These are phyloP conservation scores for Ampelocalamus luodianensis DNA, from an alignment of 176 grass and related monocot genomes.

Conservation along the genomic window DNA sequence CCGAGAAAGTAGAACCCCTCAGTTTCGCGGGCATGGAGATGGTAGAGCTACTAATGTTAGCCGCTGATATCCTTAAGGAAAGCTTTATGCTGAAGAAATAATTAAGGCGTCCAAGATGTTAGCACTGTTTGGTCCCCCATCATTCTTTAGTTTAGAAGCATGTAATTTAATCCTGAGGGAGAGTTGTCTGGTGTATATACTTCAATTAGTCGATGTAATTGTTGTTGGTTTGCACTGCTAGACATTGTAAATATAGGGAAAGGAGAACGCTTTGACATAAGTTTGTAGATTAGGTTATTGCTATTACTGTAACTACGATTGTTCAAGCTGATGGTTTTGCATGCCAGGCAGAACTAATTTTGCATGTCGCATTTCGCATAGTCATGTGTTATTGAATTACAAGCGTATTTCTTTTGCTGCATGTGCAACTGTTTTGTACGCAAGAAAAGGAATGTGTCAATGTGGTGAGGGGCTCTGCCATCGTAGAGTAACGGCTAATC, in stretches of 20 bases:
- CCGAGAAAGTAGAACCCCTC: slow-evolving; percentile 57
- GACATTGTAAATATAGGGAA: neutral
- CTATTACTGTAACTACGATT: neutral
- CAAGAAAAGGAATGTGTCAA: neutral
- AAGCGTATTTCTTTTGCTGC: neutral
- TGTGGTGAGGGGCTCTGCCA: no score
- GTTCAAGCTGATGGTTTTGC: neutral
- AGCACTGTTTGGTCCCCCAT: neutral
- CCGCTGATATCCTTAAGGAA: slow-evolving; percentile 62
- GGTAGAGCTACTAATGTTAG: slow-evolving; percentile 83
- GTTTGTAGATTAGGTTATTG: slow-evolving; percentile 4
- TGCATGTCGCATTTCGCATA: neutral
- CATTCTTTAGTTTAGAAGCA: neutral
- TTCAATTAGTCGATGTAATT: slow-evolving; percentile 23
- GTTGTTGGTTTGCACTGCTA: neutral
- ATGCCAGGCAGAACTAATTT: neutral
- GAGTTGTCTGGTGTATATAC: slow-evolving; percentile 3
- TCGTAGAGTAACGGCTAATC: no score
- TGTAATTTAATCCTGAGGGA: slow-evolving; percentile 9
- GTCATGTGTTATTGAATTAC: neutral
- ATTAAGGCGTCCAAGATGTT: neutral
- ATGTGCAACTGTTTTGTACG: neutral
- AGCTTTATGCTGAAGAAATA: slow-evolving; percentile 57
- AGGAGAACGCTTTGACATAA: neutral
- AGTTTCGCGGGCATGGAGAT: slow-evolving; percentile 73